Evolutionary conservation across 2,329 filamentous ascomycete species (phyloP), one percentile per base, ranked within the genome.

Genomic region (Alternaria consortialis): DNA sequence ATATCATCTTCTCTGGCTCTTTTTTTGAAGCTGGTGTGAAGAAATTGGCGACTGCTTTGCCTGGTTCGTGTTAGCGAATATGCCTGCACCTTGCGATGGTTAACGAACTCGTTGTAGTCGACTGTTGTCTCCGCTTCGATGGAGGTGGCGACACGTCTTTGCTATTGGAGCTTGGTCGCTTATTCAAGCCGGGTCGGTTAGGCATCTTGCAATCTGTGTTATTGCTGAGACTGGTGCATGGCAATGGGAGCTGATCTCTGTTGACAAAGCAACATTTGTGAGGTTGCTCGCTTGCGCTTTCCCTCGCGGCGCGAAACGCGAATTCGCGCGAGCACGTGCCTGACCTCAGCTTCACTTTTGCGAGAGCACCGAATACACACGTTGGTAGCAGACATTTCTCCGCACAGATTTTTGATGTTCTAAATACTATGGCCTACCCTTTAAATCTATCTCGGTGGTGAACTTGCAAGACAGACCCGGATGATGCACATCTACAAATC

Each of bases 11-110:
- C 51, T 94, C 90, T 13, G 92, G 91, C 32, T 90, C 88, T 76
- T 96, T 97, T 77, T 97, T 88, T 0, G 93, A 97, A 0, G 86
- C 76, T 0, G 94, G 94, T 0, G 90, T 97, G 80, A 98, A 98
- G 82, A 98, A 98, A 55, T 86, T 92, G 20, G 91, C 86, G 1
- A 97, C 88, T 1, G 90, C 88, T 61, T 80, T 87, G 76, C 88
- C 90, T 92, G 66, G 4, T 11, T 27, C 48, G 39, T 51, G 42
- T 68, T n/a, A 69, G 53, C 36, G n/a, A 15, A 5, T 8, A 11
- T 44, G 17, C 13, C 7, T 17, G 29, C 13, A 29, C 7, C 2
- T 15, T 27, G 37, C 7, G n/a, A 13, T 29, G 37, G 12, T 31
- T 36, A 76, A 70, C 66, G 84, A 63, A 86, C 85, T 86, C 34